Evolutionary conservation across 306 rosid genomes (phyloP), one percentile per base, ranked within the genome.

Genomic region (Rubus parviflorus): DNA sequence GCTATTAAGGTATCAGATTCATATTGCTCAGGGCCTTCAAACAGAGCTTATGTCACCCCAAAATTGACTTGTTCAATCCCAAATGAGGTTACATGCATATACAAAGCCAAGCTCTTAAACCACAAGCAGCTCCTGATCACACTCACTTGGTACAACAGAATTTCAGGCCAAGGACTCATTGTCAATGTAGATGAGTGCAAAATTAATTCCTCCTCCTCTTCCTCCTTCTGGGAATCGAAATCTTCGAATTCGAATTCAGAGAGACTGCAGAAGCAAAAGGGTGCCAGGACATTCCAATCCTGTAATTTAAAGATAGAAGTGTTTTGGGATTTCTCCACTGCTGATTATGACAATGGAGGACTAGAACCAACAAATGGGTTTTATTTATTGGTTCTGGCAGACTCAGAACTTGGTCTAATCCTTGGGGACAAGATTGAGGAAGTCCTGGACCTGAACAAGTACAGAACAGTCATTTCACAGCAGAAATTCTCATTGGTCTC

Each of bases 1-100:
- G 97, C 97, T 42, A 86, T 92, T 22, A 86, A 85, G 54, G 89
- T 92, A 6, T 92, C 97, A 0, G 97, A 90, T 87, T 92, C 96
- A 8, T 90, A 95, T 56, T 92, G 98, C 53, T 95, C 97, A 14
- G 92, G 89, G 8, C 89, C 96, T 66, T 90, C 93, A 54, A 85
- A 68, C 75, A 83, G 16, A 22, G 51, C 86, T 63, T 81, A 76
- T 83, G 79, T 76, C 37, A 68, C 82, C 79, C 91, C 96, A 74
- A 91, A 88, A 75, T 42, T 67, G 30, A 62, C 75, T 70, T 58
- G 77, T 78, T 86, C 94, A n/a, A 79, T 49, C 74, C 86, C 80
- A 74, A 81, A 84, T 42, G 84, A 90, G 14, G 83, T 91, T 8
- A 68, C 89, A 10, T 88, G 83, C 68, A 60, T 70, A 25, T 94